Conservation (phyloP, 78 protist species). For the Dictyostelium brefeldianum region DNA sequence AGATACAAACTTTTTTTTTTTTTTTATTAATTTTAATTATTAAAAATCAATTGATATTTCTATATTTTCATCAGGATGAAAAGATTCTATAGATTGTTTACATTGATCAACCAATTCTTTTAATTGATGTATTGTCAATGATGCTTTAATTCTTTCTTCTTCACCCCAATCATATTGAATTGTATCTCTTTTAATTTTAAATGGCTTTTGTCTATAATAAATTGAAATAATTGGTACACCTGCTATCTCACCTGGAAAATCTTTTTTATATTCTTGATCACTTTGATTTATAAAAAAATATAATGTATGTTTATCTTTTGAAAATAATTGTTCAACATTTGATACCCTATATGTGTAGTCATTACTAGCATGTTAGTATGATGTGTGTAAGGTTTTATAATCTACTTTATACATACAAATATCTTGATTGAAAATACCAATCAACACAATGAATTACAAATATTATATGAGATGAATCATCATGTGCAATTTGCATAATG, state of each 20-base stretch:
- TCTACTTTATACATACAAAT: slow-evolving; percentile 22
- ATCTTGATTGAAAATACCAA: slow-evolving; percentile 37
- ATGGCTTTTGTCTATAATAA: slow-evolving; percentile 60
- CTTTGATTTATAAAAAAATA: slow-evolving; percentile 56
- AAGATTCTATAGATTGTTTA: slow-evolving; percentile 9
- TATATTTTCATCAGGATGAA: slow-evolving; percentile 32
- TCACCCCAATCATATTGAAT: slow-evolving; percentile 58
- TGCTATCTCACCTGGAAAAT: slow-evolving; percentile 33
- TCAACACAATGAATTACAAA: slow-evolving; percentile 61
- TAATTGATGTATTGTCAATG: background rate
- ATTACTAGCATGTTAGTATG: background rate
- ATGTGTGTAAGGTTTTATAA: background rate
- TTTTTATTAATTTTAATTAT: background rate
- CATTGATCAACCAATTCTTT: background rate
- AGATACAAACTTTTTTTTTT: too few species aligned
- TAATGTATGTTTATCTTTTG: slow-evolving; percentile 39
- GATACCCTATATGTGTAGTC: slow-evolving; percentile 32
- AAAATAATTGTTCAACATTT: slow-evolving; percentile 23
- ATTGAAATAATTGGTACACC: slow-evolving; percentile 57
- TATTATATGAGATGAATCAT: slow-evolving; percentile 51
- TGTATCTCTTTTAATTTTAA: slow-evolving; percentile 28
- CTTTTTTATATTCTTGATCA: slow-evolving; percentile 13
- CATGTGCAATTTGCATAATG: slow-evolving; percentile 48
- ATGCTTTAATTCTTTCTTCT: slow-evolving; percentile 41
- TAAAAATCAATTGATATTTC: slow-evolving; percentile 18